Base-by-base conservation (phyloP, 139 green algal species). In the Limnomonas spitsbergensis region DNA sequence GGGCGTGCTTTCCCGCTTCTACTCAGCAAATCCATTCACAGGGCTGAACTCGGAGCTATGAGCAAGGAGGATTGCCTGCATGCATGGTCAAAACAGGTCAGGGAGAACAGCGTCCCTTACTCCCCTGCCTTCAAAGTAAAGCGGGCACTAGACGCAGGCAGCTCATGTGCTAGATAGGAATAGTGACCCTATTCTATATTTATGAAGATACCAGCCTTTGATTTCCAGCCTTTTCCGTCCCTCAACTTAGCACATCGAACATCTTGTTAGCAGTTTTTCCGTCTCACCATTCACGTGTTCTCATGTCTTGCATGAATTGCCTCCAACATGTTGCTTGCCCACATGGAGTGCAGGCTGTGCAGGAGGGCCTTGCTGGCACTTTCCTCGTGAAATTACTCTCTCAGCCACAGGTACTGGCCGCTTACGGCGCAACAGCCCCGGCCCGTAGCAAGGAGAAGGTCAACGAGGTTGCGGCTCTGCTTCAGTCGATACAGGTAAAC, bases 1-100 rank as follows among this genome's bases (percentile, higher is more conserved):
- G 71, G 71, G 24, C 38, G 40, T 35, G 71, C 71, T 20, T 78
- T 68, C n/a, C 71, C 71, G 4, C 71, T 78, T 4, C 40, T 78
- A 38, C 40, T 78, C 9, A 14, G 6, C 40, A 66, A 6, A 24
- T 37, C 24, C 39, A 78, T 78, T 27, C 9, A 75, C 24, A 7
- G 14, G 14, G 37, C 69, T 37, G 69, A 76, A 53, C 29, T 39
- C 27, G 61, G 27, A 37, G 61, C 26, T 37, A 36, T 37, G 26
- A 72, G 9, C 27, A 7, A 34, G 61, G 27, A 37, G 6, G 47
- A 14, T 29, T 61, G 47, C 47, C 14, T 14, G 47, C 47, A 61
- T 61, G 47, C 14, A 20, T 61, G 47, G 47, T 61, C 14, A 61
- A 14, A 61, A n/a, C n/a, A n/a, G n/a, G n/a, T n/a, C n/a, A n/a